A percentile compares a stretch with the other conserved stretches of the same genome.
These are phyloP conservation scores for Rhodamnia rubescens DNA, from an alignment of 345 rosid species.

Conservation along the genomic window DNA sequence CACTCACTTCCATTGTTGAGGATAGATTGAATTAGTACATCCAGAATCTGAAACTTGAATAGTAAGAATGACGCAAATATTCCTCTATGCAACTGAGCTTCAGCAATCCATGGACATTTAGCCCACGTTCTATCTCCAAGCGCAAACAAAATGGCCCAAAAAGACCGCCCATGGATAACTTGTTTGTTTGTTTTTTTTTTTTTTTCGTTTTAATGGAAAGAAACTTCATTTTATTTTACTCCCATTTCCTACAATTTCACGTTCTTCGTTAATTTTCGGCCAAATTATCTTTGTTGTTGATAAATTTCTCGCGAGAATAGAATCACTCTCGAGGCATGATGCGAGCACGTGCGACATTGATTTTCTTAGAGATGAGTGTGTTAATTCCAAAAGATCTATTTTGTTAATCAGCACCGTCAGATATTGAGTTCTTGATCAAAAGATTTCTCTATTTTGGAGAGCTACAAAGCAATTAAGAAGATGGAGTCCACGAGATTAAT, in stretches of 20 bases:
- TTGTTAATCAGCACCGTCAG: rapidly evolving
- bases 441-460: too few relatives aligned
- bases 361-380: not conserved
- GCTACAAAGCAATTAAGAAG: not conserved
- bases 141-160: too few relatives aligned
- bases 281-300: not conserved
- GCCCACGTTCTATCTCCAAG: too few relatives aligned
- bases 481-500: too few relatives aligned
- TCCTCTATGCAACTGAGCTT: too few relatives aligned
- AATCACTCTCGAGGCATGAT: not conserved
- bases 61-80: not conserved
- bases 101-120: too few relatives aligned
- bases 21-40: not conserved
- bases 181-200: too few relatives aligned
- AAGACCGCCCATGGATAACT: too few relatives aligned
- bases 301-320: not conserved
- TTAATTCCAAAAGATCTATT: not conserved
- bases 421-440: not conserved
- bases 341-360: too few relatives aligned
- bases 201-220: too few relatives aligned
- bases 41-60: too few relatives aligned
- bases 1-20: not conserved
- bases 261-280: not conserved
- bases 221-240: not conserved
- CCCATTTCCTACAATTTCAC: not conserved